Percentiles rank a stretch among this genome's conserved stretches.
phyloP scores from a whole-genome alignment of 371 early-diverging fungal genomes.

The Parasitella parasitica region DNA sequence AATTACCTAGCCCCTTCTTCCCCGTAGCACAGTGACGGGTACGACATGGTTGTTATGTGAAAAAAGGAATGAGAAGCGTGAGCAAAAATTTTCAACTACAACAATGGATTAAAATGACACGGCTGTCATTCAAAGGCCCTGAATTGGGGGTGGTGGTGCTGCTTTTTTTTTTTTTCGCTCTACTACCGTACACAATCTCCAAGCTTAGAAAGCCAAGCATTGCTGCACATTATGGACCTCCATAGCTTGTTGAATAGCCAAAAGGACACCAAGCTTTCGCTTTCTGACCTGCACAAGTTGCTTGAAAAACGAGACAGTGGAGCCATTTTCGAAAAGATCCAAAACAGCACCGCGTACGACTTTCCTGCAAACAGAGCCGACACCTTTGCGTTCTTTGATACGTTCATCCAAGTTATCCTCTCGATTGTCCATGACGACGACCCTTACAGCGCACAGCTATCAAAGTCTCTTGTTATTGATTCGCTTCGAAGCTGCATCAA shows the following conservation, averaged over 20 bases:
- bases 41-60: slow-evolving; percentile 1
- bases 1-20: slow-evolving; percentile 46
- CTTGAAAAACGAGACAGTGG: slow-evolving; percentile 15
- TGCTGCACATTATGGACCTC: slow-evolving; percentile 32
- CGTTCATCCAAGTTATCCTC: slow-evolving; percentile 33
- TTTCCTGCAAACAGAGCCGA: slow-evolving; percentile 18
- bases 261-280: slow-evolving; percentile 19
- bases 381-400: slow-evolving; percentile 38
- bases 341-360: slow-evolving; percentile 21
- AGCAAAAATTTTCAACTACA: not conserved
- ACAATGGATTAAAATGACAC: not conserved
- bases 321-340: slow-evolving; percentile 23
- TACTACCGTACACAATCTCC: not conserved
- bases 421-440: slow-evolving; percentile 29
- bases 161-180: not conserved
- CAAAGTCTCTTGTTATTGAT: slow-evolving; percentile 25
- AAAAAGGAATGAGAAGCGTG: not conserved
- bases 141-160: not conserved
- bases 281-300: slow-evolving; percentile 19
- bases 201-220: too few species aligned
- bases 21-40: slow-evolving; percentile 33
- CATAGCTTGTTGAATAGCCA: slow-evolving; percentile 33
- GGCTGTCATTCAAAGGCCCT: not conserved
- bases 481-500: slow-evolving; percentile 37
- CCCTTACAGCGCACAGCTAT: slow-evolving; percentile 20